Conservation (phyloP, 768 basidiomycete genomes). For the Lyophyllum atratum region DNA sequence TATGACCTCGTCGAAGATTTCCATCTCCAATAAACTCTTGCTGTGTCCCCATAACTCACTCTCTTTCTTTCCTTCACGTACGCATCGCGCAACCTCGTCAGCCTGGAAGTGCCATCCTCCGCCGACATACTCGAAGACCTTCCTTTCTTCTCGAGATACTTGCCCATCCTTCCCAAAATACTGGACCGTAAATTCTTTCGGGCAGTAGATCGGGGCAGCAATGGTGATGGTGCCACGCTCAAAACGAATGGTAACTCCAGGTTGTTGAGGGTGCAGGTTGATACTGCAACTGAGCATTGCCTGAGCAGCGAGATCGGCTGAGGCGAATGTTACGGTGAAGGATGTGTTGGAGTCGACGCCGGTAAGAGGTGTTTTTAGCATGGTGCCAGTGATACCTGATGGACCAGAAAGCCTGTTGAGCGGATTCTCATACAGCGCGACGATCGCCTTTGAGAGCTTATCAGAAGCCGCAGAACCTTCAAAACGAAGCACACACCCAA, state of each 20-base stretch:
- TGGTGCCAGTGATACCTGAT: constrained; percentile 61
- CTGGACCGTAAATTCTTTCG: constrained; percentile 65
- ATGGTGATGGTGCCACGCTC: constrained; percentile 71
- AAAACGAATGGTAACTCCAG: constrained; percentile 72
- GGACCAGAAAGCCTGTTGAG: constrained; percentile 64
- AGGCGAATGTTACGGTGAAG: constrained; percentile 70
- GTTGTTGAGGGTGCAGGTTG: constrained; percentile 44
- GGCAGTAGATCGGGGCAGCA: constrained; percentile 64
- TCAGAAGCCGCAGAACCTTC: neutral
- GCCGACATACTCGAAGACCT: constrained; percentile 59
- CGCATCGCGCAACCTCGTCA: constrained; percentile 82
- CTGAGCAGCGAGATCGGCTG: constrained; percentile 63
- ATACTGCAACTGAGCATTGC: constrained; percentile 74
- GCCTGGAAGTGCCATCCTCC: constrained; percentile 85
- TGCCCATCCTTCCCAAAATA: constrained; percentile 53
- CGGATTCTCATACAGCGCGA: constrained; percentile 79
- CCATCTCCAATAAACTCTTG: constrained; percentile 81
- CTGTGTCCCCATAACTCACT: constrained; percentile 76
- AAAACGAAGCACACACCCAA: constrained; percentile 51
- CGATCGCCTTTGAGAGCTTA: constrained; percentile 54
- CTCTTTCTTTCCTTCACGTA: constrained; percentile 72
- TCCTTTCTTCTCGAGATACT: constrained; percentile 57
- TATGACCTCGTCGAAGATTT: constrained; percentile 81
- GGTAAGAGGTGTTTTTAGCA: constrained; percentile 77
- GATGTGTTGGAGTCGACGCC: constrained; percentile 79